Base-by-base conservation (phyloP, 208 protist species). In the Trypanosoma mega region DNA sequence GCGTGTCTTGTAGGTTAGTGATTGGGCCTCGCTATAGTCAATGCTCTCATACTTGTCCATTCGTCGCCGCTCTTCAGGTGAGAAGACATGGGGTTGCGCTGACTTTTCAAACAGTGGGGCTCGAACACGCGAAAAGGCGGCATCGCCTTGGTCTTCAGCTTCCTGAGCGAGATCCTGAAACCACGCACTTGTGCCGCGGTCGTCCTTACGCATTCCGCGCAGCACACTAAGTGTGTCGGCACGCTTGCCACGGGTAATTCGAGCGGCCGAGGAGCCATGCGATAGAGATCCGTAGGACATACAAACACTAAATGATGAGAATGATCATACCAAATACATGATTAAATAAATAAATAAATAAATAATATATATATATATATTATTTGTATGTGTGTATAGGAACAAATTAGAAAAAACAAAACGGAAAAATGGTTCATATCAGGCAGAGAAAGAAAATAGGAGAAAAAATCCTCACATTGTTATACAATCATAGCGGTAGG, bases 41-140 rank as follows among this genome's bases (percentile, higher is more conserved):
- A 92, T 79, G 63, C 77, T 78, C 67, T 92, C 85, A 63, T 85
- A 90, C n/a, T 74, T 65, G 43, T 82, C 80, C 85, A 92, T 92
- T n/a, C 77, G 64, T 6, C 64, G 63, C 23, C 79, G 65, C 68
- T 92, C 82, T 26, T 82, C 74, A 11, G 68, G 57, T 0, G 85
- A 80, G 46, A 87, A 90, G 2, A 74, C 47, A 57, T 89, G 86
- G 12, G 78, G 70, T 47, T 63, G 64, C 14, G 75, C 65, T 3
- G 65, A 68, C 30, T 37, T 74, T n/a, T 79, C 75, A 46, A 89
- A 89, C 14, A 82, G 58, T 5, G 76, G 76, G 11, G 70, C 68
- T 12, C 76, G 63, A 1, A 57, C 53, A 29, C 79, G 80, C 16
- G 23, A 66, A 11, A 87, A 77, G 36, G 64, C 72, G 16, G 71